Evolutionary conservation across 768 basidiomycete species (phyloP).

Genomic region (Hypholoma sublateritium): DNA sequence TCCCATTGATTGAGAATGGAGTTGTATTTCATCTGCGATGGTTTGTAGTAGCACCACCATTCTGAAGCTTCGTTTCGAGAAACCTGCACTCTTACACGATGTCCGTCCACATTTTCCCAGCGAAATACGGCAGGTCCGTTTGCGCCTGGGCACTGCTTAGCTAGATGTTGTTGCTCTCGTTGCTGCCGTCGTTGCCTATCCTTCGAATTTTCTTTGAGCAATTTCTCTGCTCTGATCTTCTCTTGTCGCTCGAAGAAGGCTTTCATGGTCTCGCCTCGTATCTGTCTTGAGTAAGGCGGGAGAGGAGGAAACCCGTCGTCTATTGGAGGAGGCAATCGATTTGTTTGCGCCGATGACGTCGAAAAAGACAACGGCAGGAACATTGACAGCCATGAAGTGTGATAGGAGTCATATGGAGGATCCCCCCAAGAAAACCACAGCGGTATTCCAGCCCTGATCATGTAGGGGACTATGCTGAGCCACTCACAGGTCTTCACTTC

Average conservation of each 20-base stretch:
- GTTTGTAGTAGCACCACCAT: conserved; percentile 13
- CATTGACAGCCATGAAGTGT: not conserved
- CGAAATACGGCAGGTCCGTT: conserved; percentile 19
- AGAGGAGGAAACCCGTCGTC: not conserved
- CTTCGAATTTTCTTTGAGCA: not conserved
- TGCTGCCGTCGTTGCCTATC: not conserved
- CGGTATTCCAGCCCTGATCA: conserved; percentile 6
- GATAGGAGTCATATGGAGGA: not conserved
- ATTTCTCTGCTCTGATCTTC: not conserved
- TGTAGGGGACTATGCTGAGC: conserved; percentile 1
- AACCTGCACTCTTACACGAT: conserved; percentile 14
- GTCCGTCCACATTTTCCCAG: conserved; percentile 22
- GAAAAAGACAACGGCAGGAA: not conserved
- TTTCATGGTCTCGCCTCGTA: not conserved
- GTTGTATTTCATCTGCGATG: not conserved
- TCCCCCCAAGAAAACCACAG: conserved; percentile 11
- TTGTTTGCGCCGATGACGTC: not conserved
- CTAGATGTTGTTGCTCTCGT: not conserved
- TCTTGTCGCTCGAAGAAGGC: not conserved
- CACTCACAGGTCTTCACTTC: conserved; percentile 2
- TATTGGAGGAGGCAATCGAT: too few relatives aligned
- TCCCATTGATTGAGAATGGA: not conserved
- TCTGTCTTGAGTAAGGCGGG: not conserved
- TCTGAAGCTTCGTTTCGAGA: conserved; percentile 7
- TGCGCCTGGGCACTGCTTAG: conserved; percentile 10